These are phyloP conservation scores for Tremella fuciformis DNA, from an alignment of 768 basidiomycete genomes.

Conservation along the genomic window DNA sequence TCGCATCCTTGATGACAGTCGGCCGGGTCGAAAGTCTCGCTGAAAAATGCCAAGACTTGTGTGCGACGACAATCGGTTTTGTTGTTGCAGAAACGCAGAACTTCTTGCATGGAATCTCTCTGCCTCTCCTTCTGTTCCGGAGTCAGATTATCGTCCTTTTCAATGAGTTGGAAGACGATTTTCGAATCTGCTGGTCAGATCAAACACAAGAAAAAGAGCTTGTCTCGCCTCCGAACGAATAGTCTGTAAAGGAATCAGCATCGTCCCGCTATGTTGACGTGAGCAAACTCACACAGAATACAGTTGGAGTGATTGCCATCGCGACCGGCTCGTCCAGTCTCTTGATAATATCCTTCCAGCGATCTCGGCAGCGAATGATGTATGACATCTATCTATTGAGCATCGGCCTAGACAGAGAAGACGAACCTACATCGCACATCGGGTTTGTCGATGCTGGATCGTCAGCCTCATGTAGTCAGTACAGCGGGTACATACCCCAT, in stretches of 20 bases:
- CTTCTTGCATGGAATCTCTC: conserved; percentile 62
- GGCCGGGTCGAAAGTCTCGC: conserved; percentile 68
- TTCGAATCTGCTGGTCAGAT: conserved; percentile 56
- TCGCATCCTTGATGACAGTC: conserved; percentile 74
- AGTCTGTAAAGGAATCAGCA: conserved; percentile 58
- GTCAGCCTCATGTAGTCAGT: conserved; percentile 12
- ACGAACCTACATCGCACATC: conserved; percentile 46
- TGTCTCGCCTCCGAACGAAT: conserved; percentile 52
- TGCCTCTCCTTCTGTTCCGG: conserved; percentile 67
- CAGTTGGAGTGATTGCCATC: conserved; percentile 82
- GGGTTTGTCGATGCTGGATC: conserved; percentile 46
- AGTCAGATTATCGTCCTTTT: conserved; percentile 56
- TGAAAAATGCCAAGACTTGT: conserved; percentile 84
- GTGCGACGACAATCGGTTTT: conserved; percentile 79
- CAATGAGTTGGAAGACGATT: conserved; percentile 63
- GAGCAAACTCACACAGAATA: conserved; percentile 63
- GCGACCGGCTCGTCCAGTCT: conserved; percentile 93
- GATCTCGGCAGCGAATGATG: conserved; percentile 78
- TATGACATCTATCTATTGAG: conserved; percentile 61
- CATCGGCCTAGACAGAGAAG: not conserved
- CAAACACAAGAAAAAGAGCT: not conserved
- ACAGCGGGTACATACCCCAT: conserved; percentile 64
- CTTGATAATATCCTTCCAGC: conserved; percentile 88
- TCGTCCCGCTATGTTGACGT: conserved; percentile 1
- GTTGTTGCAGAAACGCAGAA: conserved; percentile 77